Conservation (phyloP, 352 stramenopile species). For the Pythium apleroticum region DNA sequence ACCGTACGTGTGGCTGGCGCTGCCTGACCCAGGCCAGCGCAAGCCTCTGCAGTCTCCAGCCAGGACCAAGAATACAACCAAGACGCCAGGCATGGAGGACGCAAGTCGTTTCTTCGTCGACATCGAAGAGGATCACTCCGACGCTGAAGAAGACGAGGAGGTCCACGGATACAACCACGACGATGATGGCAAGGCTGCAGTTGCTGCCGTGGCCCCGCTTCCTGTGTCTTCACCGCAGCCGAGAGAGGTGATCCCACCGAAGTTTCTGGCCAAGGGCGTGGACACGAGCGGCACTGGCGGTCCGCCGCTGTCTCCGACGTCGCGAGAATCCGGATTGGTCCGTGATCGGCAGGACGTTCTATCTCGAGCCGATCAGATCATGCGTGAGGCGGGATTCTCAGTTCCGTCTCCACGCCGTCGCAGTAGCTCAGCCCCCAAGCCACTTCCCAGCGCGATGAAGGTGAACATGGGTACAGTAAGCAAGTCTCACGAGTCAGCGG, state of each 20-base stretch:
- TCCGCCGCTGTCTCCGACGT: slow-evolving; percentile 23
- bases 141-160: neutral
- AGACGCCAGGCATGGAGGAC: neutral
- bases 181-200: neutral
- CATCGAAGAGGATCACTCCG: neutral
- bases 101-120: neutral
- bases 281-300: neutral
- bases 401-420: slow-evolving; percentile 19
- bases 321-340: slow-evolving; percentile 23
- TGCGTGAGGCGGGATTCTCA: slow-evolving; percentile 29
- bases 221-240: neutral
- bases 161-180: neutral
- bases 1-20: slow-evolving; percentile 16
- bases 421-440: neutral
- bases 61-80: neutral
- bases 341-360: slow-evolving; percentile 31
- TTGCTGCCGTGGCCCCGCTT: neutral
- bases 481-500: neutral
- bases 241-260: neutral
- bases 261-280: neutral
- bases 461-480: no score
- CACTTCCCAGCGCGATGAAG: neutral
- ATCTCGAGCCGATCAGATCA: slow-evolving; percentile 30
- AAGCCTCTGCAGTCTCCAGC: neutral
- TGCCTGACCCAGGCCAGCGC: slow-evolving; percentile 7